Evolutionary conservation across 805 yeast genomes (phyloP), one percentile per base, ranked within the genome.

Genomic region (Saccharomycopsis babjevae): DNA sequence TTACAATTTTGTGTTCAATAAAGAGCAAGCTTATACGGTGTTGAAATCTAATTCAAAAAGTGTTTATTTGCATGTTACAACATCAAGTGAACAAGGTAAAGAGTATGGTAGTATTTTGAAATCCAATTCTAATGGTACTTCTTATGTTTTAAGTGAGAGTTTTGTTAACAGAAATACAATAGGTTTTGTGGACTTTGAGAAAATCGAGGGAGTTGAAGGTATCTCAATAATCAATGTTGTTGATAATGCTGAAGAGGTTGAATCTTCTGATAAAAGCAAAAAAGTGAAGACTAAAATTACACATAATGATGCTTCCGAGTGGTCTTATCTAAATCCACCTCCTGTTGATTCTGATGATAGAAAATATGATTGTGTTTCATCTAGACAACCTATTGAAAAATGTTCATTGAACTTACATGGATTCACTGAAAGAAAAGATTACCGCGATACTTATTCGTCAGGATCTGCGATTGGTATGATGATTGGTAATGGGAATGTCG

Each of bases 401-500:
- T 93, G 97, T 67, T 84, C 96, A 0, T 79, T 93, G 67, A 87
- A 93, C 69, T 72, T 93, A 56, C 97, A 91, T 70, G 96, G 98
- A 0, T 92, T 81, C 71, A 92, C 97, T 1, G 97, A 93, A 71
- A 79, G 97, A 65, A 73, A 74, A 2, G 97, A 92, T 70, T 79
- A 81, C 60, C 80, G 97, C 67, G 97, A 93, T 69, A 86, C 96
- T 0, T 89, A 77, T 66, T 87, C 96, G 0, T 91, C 98, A 0
- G 84, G 89, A 0, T 86, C 97, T 10, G 98, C 98, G 0, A 78
- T 86, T 20, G 99, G 99, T 1, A 74, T 91, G 74, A 73, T 93
- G 79, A 77, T 94, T 66, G 97, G 88, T n/a, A 83, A 88, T n/a
- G 99, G 99, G 36, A 91, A 88, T 69, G 97, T 90, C 57, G 98